A percentile compares a stretch with the other conserved stretches of the same genome.
phyloP scores from a whole-genome alignment of 2,329 filamentous ascomycete species.

The Colletotrichum lini region DNA sequence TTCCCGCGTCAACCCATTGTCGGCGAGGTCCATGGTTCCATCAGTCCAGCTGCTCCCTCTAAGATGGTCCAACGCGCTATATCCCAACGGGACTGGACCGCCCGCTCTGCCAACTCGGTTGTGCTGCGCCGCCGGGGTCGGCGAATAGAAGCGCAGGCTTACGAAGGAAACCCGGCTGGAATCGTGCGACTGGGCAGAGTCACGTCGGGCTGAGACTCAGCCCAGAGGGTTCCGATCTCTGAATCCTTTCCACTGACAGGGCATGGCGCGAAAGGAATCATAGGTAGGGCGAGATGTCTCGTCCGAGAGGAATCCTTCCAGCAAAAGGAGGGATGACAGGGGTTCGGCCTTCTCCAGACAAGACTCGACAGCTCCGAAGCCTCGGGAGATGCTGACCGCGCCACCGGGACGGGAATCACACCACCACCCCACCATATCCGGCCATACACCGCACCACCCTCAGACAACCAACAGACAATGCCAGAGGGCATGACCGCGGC shows the following conservation, averaged over 20 bases:
- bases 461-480: slow-evolving; percentile 36
- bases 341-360: background rate
- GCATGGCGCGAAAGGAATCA: slow-evolving; percentile 1
- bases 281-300: slow-evolving; percentile 4
- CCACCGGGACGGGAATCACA: slow-evolving; percentile 38
- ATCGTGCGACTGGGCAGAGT: slow-evolving; percentile 33
- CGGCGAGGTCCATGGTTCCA: slow-evolving; percentile 32
- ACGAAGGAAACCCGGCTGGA: slow-evolving; percentile 24
- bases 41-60: background rate
- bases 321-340: slow-evolving; percentile 4
- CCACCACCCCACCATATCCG: slow-evolving; percentile 35
- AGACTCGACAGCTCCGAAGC: slow-evolving; percentile 13
- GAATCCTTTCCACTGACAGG: slow-evolving; percentile 14
- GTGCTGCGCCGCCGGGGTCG: slow-evolving; percentile 20
- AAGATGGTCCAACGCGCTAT: slow-evolving; percentile 9
- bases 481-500: background rate
- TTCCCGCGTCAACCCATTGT: background rate
- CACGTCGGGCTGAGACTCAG: slow-evolving; percentile 19
- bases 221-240: slow-evolving; percentile 19
- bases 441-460: slow-evolving; percentile 37
- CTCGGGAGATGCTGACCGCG: slow-evolving; percentile 13
- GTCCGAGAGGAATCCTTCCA: slow-evolving; percentile 21
- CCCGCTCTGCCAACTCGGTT: slow-evolving; percentile 1
- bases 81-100: slow-evolving; percentile 18
- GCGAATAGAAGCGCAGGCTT: slow-evolving; percentile 21